phyloP scores from a whole-genome alignment of 208 protist genomes.

The Crithidia brevicula region DNA sequence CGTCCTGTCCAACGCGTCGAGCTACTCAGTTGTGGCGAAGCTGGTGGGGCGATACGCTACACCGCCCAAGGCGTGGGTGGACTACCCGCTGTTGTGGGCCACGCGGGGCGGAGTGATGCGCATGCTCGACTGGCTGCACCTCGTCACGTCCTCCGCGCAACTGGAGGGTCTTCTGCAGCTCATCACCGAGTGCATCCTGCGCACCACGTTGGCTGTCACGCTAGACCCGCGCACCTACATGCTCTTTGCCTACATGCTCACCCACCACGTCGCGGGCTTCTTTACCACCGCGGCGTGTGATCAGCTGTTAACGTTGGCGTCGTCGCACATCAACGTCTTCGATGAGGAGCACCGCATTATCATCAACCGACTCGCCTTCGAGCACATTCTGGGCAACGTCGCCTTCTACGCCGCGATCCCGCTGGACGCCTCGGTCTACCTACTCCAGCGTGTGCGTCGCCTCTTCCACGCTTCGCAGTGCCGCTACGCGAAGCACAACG shows the following conservation, averaged over 20 bases:
- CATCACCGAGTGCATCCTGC: conserved; percentile 46
- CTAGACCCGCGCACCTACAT: conserved; percentile 68
- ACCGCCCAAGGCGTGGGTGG: conserved; percentile 72
- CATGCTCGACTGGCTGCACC: conserved; percentile 76
- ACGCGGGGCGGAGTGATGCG: conserved; percentile 60
- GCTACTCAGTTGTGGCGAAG: conserved; percentile 62
- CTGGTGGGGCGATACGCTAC: conserved; percentile 65
- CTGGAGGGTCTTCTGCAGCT: conserved; percentile 57
- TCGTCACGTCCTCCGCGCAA: conserved; percentile 43
- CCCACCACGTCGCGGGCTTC: conserved; percentile 44
- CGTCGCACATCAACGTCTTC: conserved; percentile 46
- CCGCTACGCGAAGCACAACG: conserved; percentile 74
- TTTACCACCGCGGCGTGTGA: conserved; percentile 60
- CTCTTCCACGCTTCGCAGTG: conserved; percentile 64
- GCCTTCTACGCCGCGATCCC: conserved; percentile 60
- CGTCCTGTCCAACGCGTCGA: conserved; percentile 31
- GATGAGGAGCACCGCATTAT: conserved; percentile 67
- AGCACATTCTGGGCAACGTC: conserved; percentile 66
- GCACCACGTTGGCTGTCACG: conserved; percentile 46
- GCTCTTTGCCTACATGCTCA: conserved; percentile 68
- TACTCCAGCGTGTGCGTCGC: conserved; percentile 48
- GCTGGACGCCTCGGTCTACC: conserved; percentile 43
- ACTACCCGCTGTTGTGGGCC: conserved; percentile 74
- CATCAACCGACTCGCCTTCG: conserved; percentile 84
- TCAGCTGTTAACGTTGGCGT: conserved; percentile 58